Evolutionary conservation across 2,329 filamentous ascomycete genomes (phyloP), one percentile per base, ranked within the genome.

Genomic region (Diaporthe citriasiana): DNA sequence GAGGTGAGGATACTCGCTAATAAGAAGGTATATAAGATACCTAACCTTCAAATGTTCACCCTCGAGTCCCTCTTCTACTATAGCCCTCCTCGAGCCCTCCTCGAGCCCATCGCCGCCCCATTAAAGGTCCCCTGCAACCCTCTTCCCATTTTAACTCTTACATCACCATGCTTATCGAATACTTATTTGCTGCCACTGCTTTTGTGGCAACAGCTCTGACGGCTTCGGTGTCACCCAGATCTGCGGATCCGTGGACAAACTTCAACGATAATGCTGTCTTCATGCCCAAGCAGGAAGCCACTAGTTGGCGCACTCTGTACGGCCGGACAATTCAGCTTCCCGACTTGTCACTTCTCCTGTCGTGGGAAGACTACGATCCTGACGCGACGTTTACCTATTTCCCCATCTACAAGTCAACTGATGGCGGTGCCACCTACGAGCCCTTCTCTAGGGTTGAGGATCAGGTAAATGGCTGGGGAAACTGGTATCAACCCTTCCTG

Each of bases 401-500:
- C 78, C 89, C 87, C 51, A 85, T 89, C 70, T 88, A 85, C 77
- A 82, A 84, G 73, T 89, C 87, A 59, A 82, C 79, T 27, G 88
- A 91, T 77, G 82, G 84, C 33, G 89, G 89, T 13, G 79, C 84
- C 55, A 90, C 87, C 2, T 94, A 92, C 92, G 84, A 84, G 25
- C 88, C 92, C 78, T 83, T 93, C 47, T 89, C 90, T 8, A 85
- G 86, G 25, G 89, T 94, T 15, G 84, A 89, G 22, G 93, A 94
- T 78, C 85, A 88, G 65, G 89, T 88, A 40, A 92, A 93, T 77
- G 87, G 88, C 59, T 91, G 89, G 84, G 93, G 93, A 27, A 80
- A 93, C 71, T 87, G 91, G 40, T 93, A 93, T 77, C 93, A 94
- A 78, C 93, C 93, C 0, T 89, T 90, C 79, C 84, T 94, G 8